Base-by-base conservation (phyloP, 371 early-diverging fungal species). In the Lichtheimia ramosa region DNA sequence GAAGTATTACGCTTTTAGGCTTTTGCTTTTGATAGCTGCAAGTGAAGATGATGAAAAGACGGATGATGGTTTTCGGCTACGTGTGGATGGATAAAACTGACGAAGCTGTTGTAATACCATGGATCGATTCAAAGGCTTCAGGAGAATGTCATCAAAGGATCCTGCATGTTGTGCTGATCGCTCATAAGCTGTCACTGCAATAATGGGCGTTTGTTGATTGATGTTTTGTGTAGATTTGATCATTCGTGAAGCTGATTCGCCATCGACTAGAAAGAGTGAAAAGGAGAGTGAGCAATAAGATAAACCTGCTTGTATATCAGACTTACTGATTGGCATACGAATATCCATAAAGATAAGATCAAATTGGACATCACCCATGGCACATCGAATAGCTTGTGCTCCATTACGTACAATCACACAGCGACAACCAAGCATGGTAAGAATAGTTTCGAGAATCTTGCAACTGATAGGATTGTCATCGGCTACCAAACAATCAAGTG, bases 311-410 rank as follows among this genome's bases (percentile, higher is more conserved):
- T 43, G 16, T 6, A 27, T 15, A 16, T 4, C 1, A n/a, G n/a
- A 83, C 87, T 82, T 86, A 92, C 91, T 82, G 51, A 94, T 90
- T 0, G 96, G 96, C 94, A 96, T 94, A 12, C 89, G 79, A 24
- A 92, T 87, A 66, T 94, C 95, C 92, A 95, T 91, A 60, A 97
- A 94, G 48, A 97, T 93, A 15, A 95, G 80, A 60, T 95, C 95
- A 75, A 92, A 97, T 59, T 81, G 87, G 24, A 93, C 88, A 57
- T 89, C 86, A 2, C 93, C 94, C 88, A 95, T 90, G 0, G 93
- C 93, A 52, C 88, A 88, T 53, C 93, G 86, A 59, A 96, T 85
- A 3, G 93, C 95, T 68, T 95, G 96, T 0, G 92, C 95, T 5
- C 96, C 97, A 63, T 93, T 96, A 51, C 89, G 83, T 51, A 94